phyloP scores from a whole-genome alignment of 2,329 filamentous ascomycete species.

The Fusarium nurragi region DNA sequence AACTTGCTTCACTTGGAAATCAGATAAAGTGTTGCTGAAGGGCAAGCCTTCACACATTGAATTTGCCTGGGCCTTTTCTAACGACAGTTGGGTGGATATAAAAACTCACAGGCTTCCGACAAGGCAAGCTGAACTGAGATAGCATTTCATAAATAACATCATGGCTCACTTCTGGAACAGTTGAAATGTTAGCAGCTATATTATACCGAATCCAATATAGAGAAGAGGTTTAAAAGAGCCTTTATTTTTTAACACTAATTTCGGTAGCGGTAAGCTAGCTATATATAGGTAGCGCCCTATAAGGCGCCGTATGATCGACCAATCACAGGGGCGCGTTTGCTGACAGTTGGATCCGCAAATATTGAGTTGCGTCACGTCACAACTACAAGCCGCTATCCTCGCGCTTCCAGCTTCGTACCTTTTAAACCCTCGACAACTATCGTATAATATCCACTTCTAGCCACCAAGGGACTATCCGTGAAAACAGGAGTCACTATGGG shows the following conservation, averaged over 20 bases:
- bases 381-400: background rate
- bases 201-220: no score
- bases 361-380: background rate
- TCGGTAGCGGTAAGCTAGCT: no score
- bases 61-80: background rate
- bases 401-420: background rate
- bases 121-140: background rate
- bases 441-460: background rate
- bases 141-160: background rate
- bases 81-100: background rate
- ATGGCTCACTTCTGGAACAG: slow-evolving; percentile 5
- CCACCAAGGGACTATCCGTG: background rate
- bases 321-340: no score
- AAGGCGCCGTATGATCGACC: background rate
- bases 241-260: no score
- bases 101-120: background rate
- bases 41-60: background rate
- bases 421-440: background rate
- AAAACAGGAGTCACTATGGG: background rate
- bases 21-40: background rate
- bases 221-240: no score
- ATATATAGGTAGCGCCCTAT: no score
- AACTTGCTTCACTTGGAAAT: slow-evolving; percentile 5
- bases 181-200: slow-evolving; percentile 11
- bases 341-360: no score